Conservation (phyloP, 1,284 basidiomycete genomes). For the Butyriboletus appendiculatus region DNA sequence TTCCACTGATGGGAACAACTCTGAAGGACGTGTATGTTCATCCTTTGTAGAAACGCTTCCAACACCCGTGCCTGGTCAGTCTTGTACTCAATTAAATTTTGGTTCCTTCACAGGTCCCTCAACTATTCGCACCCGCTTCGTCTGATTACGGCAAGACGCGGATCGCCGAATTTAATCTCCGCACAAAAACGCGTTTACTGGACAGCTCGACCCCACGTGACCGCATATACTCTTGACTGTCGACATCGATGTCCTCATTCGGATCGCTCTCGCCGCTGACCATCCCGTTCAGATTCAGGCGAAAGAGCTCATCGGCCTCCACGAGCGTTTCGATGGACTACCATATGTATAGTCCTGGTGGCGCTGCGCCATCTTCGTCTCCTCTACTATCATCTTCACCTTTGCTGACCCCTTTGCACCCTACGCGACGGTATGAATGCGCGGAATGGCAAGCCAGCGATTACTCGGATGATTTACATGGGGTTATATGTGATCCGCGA, state of each 20-base stretch:
- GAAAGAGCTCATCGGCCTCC: conserved; percentile 24
- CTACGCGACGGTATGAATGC: conserved; percentile 5
- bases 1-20: too few relatives aligned
- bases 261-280: conserved; percentile 6
- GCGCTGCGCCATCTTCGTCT: conserved; percentile 13
- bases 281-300: conserved; percentile 19
- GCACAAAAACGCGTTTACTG: conserved; percentile 38
- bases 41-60: too few relatives aligned
- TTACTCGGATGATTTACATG: not conserved
- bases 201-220: conserved; percentile 28
- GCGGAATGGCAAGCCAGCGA: conserved; percentile 4
- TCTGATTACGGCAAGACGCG: conserved; percentile 18
- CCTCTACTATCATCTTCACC: conserved; percentile 22
- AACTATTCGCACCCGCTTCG: too few relatives aligned
- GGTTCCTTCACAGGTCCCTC: too few relatives aligned
- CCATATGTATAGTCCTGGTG: not conserved
- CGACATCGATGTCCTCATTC: conserved; percentile 30
- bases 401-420: conserved; percentile 14
- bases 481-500: not conserved
- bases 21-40: too few relatives aligned
- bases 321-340: conserved; percentile 5
- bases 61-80: too few relatives aligned
- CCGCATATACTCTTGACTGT: conserved; percentile 29
- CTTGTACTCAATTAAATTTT: too few relatives aligned
- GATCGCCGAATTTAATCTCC: conserved; percentile 29